Evolutionary conservation across 2,329 filamentous ascomycete species (phyloP), one percentile per base, ranked within the genome.

Genomic region (Lasiodiplodia gonubiensis): DNA sequence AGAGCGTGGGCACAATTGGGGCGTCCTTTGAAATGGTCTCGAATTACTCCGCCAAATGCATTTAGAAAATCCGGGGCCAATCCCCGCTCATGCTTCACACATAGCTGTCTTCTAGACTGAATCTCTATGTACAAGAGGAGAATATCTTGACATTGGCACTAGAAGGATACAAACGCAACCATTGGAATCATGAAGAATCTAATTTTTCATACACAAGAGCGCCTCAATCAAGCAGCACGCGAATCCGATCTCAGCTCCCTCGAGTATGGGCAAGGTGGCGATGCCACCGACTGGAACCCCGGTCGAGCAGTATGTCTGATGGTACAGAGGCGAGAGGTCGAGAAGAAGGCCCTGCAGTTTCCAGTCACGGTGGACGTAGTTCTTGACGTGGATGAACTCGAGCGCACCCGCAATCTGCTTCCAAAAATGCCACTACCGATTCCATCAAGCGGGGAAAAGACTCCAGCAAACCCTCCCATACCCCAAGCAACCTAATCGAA

Each of bases 171-270:
- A 33, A 33, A 8, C 8, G 30, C 30, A 33, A 8, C 30, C 30
- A 8, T 8, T 33, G 7, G 30, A 33, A 33, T 10, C 8, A 2
- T 8, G 10, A 8, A 33, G 8, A 33, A 33, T 33, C 30, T 8
- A 33, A 8, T 8, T 1, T 33, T 33, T 33, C 10, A 33, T 33
- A 2, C 30, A 6, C 8, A 33, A 8, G 10, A 33, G 30, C 30
- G 2, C 30, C 30, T 1, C 10, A 2, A 33, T 33, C 30, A 99
- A 83, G 66, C 96, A 93, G 67, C 95, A 89, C 66, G 95, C 95
- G 77, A 99, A 99, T n/a, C 95, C 95, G 76, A 99, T 99, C 81
- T 99, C 95, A 67, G 95, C 95, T 73, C 99, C 90, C 82, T 99
- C 99, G 69, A 99, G 87, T 90, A 98, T 96, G 4, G 95, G 95